These are phyloP conservation scores for Ophiostoma montium DNA, from an alignment of 2,329 filamentous ascomycete genomes.

Conservation along the genomic window DNA sequence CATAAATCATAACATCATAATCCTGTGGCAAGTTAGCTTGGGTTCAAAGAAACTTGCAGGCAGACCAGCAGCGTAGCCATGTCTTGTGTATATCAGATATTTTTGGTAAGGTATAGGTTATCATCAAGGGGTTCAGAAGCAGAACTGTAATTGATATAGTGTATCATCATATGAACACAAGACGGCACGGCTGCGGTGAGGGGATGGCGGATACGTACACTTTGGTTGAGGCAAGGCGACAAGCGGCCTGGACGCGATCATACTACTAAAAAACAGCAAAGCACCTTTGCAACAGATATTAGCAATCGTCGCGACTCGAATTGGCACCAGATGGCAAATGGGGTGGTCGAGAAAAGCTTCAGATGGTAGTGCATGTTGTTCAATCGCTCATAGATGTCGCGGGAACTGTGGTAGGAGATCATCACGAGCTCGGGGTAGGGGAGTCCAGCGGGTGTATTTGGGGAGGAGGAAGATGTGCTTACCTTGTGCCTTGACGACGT, in stretches of 20 bases:
- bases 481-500: not conserved
- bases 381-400: constrained; percentile 44
- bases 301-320: not conserved
- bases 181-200: not conserved
- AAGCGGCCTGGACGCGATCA: too few species aligned
- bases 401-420: constrained; percentile 45
- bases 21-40: not conserved
- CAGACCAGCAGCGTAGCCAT: constrained; percentile 4
- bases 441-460: not conserved
- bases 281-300: constrained; percentile 5
- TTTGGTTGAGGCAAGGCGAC: not conserved
- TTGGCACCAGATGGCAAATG: not conserved
- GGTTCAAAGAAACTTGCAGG: not conserved
- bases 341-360: constrained; percentile 27
- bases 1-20: not conserved
- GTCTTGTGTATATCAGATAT: constrained; percentile 15
- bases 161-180: constrained; percentile 49
- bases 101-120: constrained; percentile 41
- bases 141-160: constrained; percentile 49
- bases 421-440: constrained; percentile 28
- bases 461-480: not conserved
- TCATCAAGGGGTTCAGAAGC: constrained; percentile 60
- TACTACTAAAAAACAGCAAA: too few species aligned
- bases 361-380: constrained; percentile 71
- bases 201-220: constrained; percentile 1